Conservation (phyloP, 768 basidiomycete species). For the Boletus fagicola region DNA sequence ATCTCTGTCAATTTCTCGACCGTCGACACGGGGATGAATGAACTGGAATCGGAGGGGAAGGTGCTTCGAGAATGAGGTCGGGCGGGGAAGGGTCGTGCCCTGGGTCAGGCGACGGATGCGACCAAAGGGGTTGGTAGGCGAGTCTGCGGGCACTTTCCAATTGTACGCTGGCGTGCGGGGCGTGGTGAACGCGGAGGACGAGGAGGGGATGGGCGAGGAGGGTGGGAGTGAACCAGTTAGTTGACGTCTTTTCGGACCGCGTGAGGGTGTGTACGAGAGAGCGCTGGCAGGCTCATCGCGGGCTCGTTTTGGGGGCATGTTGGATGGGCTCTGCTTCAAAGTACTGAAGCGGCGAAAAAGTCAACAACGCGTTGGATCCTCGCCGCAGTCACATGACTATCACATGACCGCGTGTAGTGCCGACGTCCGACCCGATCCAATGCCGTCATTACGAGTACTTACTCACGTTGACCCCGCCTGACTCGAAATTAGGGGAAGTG, state of each 20-base stretch:
- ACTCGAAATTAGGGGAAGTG: no score
- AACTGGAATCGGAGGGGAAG: constrained; percentile 65
- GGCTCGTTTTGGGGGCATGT: constrained; percentile 32
- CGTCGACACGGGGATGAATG: constrained; percentile 34
- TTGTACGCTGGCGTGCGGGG: constrained; percentile 41
- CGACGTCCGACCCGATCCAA: no score
- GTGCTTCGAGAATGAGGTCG: constrained; percentile 57
- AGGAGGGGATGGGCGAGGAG: constrained; percentile 29
- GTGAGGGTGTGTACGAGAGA: constrained; percentile 31
- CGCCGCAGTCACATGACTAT: constrained; percentile 14
- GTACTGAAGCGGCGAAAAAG: background rate
- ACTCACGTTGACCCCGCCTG: no score
- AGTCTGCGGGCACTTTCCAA: constrained; percentile 55
- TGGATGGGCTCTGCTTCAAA: background rate
- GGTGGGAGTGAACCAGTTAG: constrained; percentile 23
- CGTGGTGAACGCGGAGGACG: constrained; percentile 28
- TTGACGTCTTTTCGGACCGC: constrained; percentile 29
- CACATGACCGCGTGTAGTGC: constrained; percentile 14
- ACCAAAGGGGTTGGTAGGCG: constrained; percentile 70
- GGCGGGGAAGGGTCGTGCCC: constrained; percentile 38
- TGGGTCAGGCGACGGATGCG: constrained; percentile 45
- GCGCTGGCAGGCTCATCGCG: constrained; percentile 27
- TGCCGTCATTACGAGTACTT: no score
- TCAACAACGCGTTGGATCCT: constrained; percentile 4
- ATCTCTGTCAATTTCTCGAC: constrained; percentile 35